A percentile compares a stretch with the other conserved stretches of the same genome.
Conservation (phyloP, 1,284 basidiomycete genomes). For the Apiotrichum siamense region DNA sequence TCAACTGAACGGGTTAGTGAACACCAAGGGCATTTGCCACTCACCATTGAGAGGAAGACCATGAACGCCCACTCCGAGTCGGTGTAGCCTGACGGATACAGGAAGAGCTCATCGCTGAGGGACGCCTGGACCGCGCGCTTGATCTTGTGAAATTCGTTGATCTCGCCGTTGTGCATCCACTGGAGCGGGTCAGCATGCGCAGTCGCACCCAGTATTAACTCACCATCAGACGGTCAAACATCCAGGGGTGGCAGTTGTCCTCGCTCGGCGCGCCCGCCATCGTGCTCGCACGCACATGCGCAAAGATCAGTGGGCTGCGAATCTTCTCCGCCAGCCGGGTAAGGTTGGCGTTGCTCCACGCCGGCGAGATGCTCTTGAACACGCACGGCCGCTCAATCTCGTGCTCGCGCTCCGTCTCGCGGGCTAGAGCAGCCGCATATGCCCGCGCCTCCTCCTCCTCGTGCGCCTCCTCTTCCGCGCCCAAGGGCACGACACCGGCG, state of each 20-base stretch:
- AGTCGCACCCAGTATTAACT: conserved; percentile 21
- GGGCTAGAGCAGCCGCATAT: conserved; percentile 22
- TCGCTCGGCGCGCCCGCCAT: conserved; percentile 58
- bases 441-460: conserved; percentile 18
- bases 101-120: conserved; percentile 74
- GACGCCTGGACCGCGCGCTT: conserved; percentile 71
- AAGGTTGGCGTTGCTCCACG: conserved; percentile 91
- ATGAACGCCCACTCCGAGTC: conserved; percentile 96
- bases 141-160: conserved; percentile 71
- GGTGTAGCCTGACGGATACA: conserved; percentile 84
- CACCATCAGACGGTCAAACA: conserved; percentile 81
- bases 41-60: conserved; percentile 75
- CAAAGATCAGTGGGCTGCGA: conserved; percentile 89
- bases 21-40: conserved; percentile 18
- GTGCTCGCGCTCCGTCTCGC: conserved; percentile 54
- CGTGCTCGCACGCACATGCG: conserved; percentile 83
- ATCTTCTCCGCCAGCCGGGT: conserved; percentile 88
- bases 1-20: conserved; percentile 54
- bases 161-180: conserved; percentile 94
- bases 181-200: conserved; percentile 43
- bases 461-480: conserved; percentile 7
- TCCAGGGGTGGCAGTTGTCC: conserved; percentile 92
- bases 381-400: conserved; percentile 83
- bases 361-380: conserved; percentile 95
- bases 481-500: neutral